Evolutionary conservation across 805 yeast genomes (phyloP).

Genomic region (Gaillardinia entomophila): DNA sequence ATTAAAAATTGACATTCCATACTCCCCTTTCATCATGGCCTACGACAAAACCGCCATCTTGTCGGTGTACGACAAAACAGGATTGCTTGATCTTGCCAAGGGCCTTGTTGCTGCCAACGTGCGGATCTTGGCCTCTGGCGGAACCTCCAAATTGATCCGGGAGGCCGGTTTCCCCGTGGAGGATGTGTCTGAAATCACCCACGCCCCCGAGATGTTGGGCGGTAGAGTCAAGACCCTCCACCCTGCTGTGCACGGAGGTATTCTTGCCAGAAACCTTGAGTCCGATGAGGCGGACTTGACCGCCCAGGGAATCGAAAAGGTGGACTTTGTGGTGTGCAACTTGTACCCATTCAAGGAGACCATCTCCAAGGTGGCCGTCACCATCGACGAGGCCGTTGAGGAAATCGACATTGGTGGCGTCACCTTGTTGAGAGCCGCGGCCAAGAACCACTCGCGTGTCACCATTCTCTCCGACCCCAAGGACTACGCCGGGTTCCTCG

Average conservation of each 20-base stretch:
- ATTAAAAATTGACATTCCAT: not conserved
- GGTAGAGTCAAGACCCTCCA: slow-evolving; percentile 98
- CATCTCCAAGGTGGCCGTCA: slow-evolving; percentile 89
- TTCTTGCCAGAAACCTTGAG: slow-evolving; percentile 88
- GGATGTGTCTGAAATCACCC: slow-evolving; percentile 90
- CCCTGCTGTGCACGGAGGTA: slow-evolving; percentile 98
- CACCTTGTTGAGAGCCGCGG: slow-evolving; percentile 95
- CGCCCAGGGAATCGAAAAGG: slow-evolving; percentile 89
- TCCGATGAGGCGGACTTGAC: slow-evolving; percentile 84
- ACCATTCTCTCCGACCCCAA: slow-evolving; percentile 91
- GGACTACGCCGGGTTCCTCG: slow-evolving; percentile 83
- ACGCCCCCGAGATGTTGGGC: slow-evolving; percentile 98
- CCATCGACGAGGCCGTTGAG: slow-evolving; percentile 96
- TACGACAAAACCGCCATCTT: slow-evolving; percentile 83
- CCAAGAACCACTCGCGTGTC: slow-evolving; percentile 95
- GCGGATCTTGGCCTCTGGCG: slow-evolving; percentile 93
- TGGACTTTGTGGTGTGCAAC: slow-evolving; percentile 96
- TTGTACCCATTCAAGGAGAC: slow-evolving; percentile 98
- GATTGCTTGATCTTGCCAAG: slow-evolving; percentile 91
- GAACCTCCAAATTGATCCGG: slow-evolving; percentile 89
- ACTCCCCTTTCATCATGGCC: slow-evolving; percentile 13
- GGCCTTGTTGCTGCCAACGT: slow-evolving; percentile 87
- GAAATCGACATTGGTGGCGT: slow-evolving; percentile 98
- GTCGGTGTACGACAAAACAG: slow-evolving; percentile 97
- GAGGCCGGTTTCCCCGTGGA: slow-evolving; percentile 98